phyloP scores from a whole-genome alignment of 2,329 filamentous ascomycete genomes.

The Rhynchosporium secalis region DNA sequence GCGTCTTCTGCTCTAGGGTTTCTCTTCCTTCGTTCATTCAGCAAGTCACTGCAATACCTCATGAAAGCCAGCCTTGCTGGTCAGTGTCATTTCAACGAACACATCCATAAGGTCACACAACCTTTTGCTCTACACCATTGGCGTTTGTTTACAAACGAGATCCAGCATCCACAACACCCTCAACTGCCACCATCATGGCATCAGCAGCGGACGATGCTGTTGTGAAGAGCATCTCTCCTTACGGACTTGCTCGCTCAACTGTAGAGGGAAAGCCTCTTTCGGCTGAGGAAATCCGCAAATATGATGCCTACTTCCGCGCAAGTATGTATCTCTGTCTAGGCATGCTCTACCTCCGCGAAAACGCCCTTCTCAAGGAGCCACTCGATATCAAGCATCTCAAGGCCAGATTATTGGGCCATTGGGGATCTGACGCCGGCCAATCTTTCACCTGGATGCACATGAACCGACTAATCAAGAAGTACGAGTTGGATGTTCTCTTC shows the following conservation, averaged over 20 bases:
- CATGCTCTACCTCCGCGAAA: constrained; percentile 77
- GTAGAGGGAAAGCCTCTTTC: constrained; percentile 61
- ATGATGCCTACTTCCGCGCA: constrained; percentile 72
- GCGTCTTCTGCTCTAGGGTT: constrained; percentile 11
- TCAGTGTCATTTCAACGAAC: constrained; percentile 10
- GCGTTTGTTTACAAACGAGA: constrained; percentile 7
- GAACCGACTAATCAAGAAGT: constrained; percentile 80
- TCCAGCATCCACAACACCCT: constrained; percentile 7
- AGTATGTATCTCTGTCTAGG: constrained; percentile 74
- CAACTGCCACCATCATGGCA: constrained; percentile 26
- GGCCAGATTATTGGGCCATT: constrained; percentile 72
- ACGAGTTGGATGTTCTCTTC: constrained; percentile 70
- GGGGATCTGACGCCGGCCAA: constrained; percentile 78
- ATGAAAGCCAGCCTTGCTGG: constrained; percentile 1
- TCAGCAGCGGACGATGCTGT: constrained; percentile 39
- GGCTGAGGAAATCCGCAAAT: constrained; percentile 65
- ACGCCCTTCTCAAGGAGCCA: constrained; percentile 73
- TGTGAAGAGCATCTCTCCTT: constrained; percentile 61
- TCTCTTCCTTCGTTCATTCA: constrained; percentile 13
- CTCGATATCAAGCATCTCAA: constrained; percentile 68
- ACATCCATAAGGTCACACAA: background rate
- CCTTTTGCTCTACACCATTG: constrained; percentile 6
- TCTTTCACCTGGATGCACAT: constrained; percentile 81
- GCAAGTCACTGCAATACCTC: constrained; percentile 17
- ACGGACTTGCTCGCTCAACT: constrained; percentile 65